Base-by-base conservation (phyloP, 495 filamentous ascomycete genomes). In the Penicillium manginii region DNA sequence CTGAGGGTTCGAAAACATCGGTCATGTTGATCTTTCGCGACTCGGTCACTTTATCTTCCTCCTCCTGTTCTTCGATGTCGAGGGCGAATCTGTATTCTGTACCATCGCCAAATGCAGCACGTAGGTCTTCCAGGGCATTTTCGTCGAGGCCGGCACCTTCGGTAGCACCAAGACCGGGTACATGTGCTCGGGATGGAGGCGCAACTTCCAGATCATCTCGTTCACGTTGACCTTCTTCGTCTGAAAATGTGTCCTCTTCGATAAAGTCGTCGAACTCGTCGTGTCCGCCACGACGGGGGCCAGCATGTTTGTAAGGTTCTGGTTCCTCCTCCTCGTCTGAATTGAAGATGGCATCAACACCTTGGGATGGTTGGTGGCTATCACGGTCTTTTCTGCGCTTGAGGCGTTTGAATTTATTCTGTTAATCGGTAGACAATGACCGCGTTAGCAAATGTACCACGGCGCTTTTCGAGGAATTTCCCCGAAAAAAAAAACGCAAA, bases 181-280 rank as follows among this genome's bases (percentile, higher is more conserved):
- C 79, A n/a, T 85, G 82, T 54, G 83, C 80, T 58, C 88, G 80
- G 56, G 81, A 78, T 2, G 92, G 88, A 35, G 89, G 83, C 54
- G 88, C 88, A 56, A 97, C 90, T 63, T 96, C 94, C 64, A 86
- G 81, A 59, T 98, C 94, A 66, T 97, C 94, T 51, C 88, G 86
- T 57, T 90, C 83, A 45, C 83, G 86, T 50, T 87, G 86, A 18
- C 82, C 79, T 62, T 93, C 91, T 54, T 94, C 92, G 58, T 97
- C 92, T 57, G 91, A 92, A 39, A 92, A 88, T 53, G 89, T 92
- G 62, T 97, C 94, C 59, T 97, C 91, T 65, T 97, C 93, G 66
- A 98, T 98, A 76, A 98, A 98, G 68, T 92, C 94, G 52, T 90
- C 94, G 66, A 98, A 92, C 67, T 98, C 94, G 68, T 96, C 91